These are phyloP conservation scores for Gypsophila paniculata DNA, from an alignment of 179 eudicot species.

Conservation along the genomic window DNA sequence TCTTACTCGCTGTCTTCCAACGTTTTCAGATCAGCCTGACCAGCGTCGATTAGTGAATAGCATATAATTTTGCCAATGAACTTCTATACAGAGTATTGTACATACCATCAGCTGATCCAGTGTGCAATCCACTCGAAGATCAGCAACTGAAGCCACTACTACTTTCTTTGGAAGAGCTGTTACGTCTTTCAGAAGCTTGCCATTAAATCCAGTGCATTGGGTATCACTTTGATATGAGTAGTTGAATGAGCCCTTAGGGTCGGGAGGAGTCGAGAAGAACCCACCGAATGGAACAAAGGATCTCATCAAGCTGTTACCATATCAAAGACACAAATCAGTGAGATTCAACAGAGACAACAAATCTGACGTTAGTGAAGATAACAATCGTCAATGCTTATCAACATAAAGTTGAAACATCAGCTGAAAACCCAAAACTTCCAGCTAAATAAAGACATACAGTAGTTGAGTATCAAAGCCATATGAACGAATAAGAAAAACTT, in stretches of 20 bases:
- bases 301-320: slow-evolving; percentile 71
- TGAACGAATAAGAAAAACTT: too few species aligned
- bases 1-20: neutral
- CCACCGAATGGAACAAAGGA: slow-evolving; percentile 98
- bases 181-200: slow-evolving; percentile 50
- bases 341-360: slow-evolving; percentile 25
- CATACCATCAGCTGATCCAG: slow-evolving; percentile 41
- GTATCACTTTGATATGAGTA: slow-evolving; percentile 30
- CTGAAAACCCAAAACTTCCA: neutral
- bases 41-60: too few species aligned
- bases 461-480: too few species aligned
- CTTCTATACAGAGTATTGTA: slow-evolving; percentile 14
- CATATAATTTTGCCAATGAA: neutral
- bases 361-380: slow-evolving; percentile 14
- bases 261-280: slow-evolving; percentile 61
- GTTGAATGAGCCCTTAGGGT: slow-evolving; percentile 29
- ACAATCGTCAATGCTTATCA: neutral
- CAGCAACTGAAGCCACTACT: slow-evolving; percentile 34
- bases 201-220: slow-evolving; percentile 36
- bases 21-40: neutral
- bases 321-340: slow-evolving; percentile 33
- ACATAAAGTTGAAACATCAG: neutral
- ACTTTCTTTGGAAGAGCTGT: slow-evolving; percentile 38
- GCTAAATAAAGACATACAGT: neutral
- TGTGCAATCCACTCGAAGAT: slow-evolving; percentile 30